Conservation (phyloP, 2,329 filamentous ascomycete species). For the Apiospora pterosperma region DNA sequence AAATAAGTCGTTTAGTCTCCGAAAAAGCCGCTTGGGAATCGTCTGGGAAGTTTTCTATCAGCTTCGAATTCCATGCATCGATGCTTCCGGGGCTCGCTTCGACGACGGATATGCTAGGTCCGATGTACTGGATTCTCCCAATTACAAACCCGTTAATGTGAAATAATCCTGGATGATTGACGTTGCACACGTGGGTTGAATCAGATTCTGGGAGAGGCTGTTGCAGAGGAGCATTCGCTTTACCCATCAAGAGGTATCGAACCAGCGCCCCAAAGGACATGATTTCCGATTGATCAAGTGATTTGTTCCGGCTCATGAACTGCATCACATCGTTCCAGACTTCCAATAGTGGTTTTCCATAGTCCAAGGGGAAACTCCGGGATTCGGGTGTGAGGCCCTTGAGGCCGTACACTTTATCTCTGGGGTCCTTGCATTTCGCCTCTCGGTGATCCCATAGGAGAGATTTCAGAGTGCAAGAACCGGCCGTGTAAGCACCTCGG, state of each 20-base stretch:
- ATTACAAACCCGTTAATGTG: conserved; percentile 2
- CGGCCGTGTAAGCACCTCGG: no score
- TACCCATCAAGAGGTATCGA: conserved; percentile 6
- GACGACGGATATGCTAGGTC: not conserved
- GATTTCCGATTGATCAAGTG: conserved; percentile 5
- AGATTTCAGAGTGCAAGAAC: conserved; percentile 13
- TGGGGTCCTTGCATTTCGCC: conserved; percentile 22
- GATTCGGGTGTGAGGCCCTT: conserved; percentile 23
- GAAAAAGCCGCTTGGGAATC: conserved; percentile 5
- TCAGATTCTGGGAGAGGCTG: conserved; percentile 5
- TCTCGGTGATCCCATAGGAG: conserved; percentile 20
- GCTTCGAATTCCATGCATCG: conserved; percentile 6
- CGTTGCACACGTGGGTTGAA: no score
- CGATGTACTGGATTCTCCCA: conserved; percentile 7
- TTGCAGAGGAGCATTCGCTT: not conserved
- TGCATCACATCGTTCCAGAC: conserved; percentile 26
- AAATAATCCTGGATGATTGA: not conserved
- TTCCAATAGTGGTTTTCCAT: conserved; percentile 19
- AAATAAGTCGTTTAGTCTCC: conserved; percentile 3
- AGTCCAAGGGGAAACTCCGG: conserved; percentile 23
- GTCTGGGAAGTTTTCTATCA: conserved; percentile 4
- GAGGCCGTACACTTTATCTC: conserved; percentile 28
- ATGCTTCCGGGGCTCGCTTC: not conserved
- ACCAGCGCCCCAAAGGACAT: conserved; percentile 7
- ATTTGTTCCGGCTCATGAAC: conserved; percentile 14